Conservation (phyloP, 1,139 yeast genomes). For the Lodderomyces theae region DNA sequence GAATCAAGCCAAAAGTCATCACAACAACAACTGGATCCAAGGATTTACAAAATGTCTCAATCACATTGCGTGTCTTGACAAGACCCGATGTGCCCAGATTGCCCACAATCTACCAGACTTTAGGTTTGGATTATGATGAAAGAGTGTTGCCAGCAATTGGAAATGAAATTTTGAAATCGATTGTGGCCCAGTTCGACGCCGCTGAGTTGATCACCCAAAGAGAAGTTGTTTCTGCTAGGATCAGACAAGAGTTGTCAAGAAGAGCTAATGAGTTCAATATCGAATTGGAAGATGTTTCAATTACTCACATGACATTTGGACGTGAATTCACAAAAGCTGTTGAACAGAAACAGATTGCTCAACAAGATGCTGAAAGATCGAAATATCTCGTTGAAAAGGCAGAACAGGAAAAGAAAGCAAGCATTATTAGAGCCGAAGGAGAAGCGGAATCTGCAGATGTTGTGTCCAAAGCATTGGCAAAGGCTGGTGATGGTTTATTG, state of each 20-base stretch:
- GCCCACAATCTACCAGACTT: slow-evolving; percentile 83
- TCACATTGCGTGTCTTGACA: slow-evolving; percentile 89
- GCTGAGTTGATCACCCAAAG: slow-evolving; percentile 97
- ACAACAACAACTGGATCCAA: slow-evolving; percentile 96
- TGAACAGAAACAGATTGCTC: slow-evolving; percentile 98
- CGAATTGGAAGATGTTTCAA: slow-evolving; percentile 92
- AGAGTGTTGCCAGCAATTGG: slow-evolving; percentile 96
- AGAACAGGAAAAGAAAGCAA: slow-evolving; percentile 94
- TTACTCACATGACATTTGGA: slow-evolving; percentile 97
- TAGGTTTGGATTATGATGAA: slow-evolving; percentile 95
- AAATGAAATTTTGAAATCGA: slow-evolving; percentile 89
- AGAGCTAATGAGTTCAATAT: slow-evolving; percentile 90
- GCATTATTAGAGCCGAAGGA: slow-evolving; percentile 96
- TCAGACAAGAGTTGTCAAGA: slow-evolving; percentile 79
- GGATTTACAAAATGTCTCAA: slow-evolving; percentile 92
- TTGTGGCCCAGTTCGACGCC: slow-evolving; percentile 98
- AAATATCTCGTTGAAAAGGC: slow-evolving; percentile 93
- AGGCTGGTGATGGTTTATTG: slow-evolving; percentile 95
- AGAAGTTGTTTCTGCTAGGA: slow-evolving; percentile 88
- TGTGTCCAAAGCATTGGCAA: slow-evolving; percentile 87
- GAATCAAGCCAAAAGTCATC: slow-evolving; percentile 88
- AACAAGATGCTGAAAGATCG: slow-evolving; percentile 98
- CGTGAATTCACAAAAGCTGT: slow-evolving; percentile 97
- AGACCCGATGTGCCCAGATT: slow-evolving; percentile 84
- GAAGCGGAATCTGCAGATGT: slow-evolving; percentile 98